Base-by-base conservation (phyloP, 306 rosid genomes). In the Cucurbita pepo region DNA sequence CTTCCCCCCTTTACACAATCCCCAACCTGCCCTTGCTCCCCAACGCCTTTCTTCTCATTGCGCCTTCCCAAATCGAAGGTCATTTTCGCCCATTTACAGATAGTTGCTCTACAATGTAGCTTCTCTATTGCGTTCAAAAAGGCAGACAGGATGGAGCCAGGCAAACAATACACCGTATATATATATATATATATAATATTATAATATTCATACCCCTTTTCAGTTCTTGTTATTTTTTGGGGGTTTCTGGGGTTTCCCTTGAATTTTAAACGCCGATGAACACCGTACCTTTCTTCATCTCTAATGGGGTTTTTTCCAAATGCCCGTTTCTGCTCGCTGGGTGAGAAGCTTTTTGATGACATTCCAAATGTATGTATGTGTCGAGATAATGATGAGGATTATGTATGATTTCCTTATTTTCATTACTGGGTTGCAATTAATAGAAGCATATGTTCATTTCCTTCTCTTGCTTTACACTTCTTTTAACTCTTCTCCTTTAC, bases 91-190 rank as follows among this genome's bases (percentile, higher is more conserved):
- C 82, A 58, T 80, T 81, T 82, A 70, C 80, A 80, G 81, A 78
- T 77, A 62, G 67, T 72, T 66, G 79, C 81, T 64, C 64, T 69
- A 71, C 87, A 91, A 85, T 88, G 97, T 83, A 82, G 89, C 88
- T 77, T 81, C 78, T 77, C 74, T 79, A n/a, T 76, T 81, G 91
- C 78, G 80, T 78, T 82, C 83, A 67, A 58, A 87, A 77, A 22
- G 87, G 87, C 87, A 83, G 79, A 83, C 87, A 83, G 87, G 82
- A 80, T 83, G 82, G 74, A 83, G 84, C 82, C 87, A 83, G 87
- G 87, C 87, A 83, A 44, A 74, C 57, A 44, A 74, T 75, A 80
- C 34, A 30, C 47, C 52, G 54, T 70, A 44, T 47, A 75, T 48
- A 44, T 40, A 75, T 21, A 21, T 21, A 48, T 69, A 44, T 40